Conservation (phyloP, 2,329 filamentous ascomycete genomes). For the Cladosporium sp. region DNA sequence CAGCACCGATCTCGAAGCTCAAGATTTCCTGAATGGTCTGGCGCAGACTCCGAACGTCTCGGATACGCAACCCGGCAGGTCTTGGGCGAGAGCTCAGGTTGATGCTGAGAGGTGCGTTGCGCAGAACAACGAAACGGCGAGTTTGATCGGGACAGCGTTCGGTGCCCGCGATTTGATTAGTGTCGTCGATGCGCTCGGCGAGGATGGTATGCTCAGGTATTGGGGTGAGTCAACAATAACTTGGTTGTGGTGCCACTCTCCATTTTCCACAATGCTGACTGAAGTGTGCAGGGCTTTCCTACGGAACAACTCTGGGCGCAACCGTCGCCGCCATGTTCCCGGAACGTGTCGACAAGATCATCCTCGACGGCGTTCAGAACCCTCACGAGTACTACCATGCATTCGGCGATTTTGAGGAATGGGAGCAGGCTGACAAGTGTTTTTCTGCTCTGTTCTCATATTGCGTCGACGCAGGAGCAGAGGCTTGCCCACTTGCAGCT, state of each 20-base stretch:
- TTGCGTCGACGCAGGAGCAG: constrained; percentile 55
- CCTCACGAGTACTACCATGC: constrained; percentile 42
- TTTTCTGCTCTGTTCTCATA: constrained; percentile 49
- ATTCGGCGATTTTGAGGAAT: constrained; percentile 32
- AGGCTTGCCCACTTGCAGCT: constrained; percentile 41
- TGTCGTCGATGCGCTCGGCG: constrained; percentile 42
- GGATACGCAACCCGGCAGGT: constrained; percentile 22
- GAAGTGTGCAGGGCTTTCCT: constrained; percentile 41
- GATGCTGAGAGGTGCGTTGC: constrained; percentile 10
- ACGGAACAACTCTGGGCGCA: constrained; percentile 42
- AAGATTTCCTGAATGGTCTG: neutral
- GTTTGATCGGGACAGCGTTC: constrained; percentile 42
- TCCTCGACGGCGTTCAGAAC: constrained; percentile 38
- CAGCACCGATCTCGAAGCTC: neutral
- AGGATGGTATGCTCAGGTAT: constrained; percentile 39
- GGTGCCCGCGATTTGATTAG: constrained; percentile 42
- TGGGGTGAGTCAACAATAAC: constrained; percentile 14
- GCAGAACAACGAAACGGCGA: constrained; percentile 28
- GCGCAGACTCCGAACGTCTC: constrained; percentile 1
- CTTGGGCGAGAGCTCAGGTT: neutral
- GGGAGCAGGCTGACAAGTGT: constrained; percentile 48
- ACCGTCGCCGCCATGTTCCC: constrained; percentile 35
- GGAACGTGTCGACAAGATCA: constrained; percentile 36
- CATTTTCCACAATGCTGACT: constrained; percentile 28
- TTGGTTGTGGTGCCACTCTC: constrained; percentile 32